phyloP scores from a whole-genome alignment of 2,329 filamentous ascomycete species.

The Hortaea sp. region DNA sequence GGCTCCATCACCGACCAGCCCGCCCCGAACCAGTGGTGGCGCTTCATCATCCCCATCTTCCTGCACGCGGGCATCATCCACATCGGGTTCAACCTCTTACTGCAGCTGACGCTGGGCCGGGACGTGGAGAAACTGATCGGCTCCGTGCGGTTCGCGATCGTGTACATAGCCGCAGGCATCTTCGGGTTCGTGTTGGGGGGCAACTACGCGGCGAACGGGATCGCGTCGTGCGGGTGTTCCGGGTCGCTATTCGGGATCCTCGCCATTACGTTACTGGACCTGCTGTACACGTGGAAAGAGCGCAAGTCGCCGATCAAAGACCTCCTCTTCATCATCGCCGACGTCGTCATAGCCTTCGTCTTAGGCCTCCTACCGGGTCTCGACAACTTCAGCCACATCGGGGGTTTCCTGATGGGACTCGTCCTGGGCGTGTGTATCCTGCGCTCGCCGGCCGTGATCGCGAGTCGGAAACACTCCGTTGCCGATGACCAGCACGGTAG shows the following conservation, averaged over 20 bases:
- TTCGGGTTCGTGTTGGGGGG: conserved; percentile 93
- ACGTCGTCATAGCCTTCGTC: conserved; percentile 82
- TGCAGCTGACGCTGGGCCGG: conserved; percentile 79
- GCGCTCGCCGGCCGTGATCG: conserved; percentile 65
- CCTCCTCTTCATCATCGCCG: conserved; percentile 74
- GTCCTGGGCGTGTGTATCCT: conserved; percentile 77
- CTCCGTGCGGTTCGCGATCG: conserved; percentile 73
- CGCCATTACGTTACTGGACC: conserved; percentile 75
- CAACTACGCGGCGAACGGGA: conserved; percentile 75
- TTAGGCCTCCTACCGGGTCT: conserved; percentile 83
- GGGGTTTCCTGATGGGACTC: conserved; percentile 87
- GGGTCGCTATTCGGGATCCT: conserved; percentile 87
- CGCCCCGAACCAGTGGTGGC: conserved; percentile 87
- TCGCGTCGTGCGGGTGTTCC: conserved; percentile 76
- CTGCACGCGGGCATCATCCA: conserved; percentile 89
- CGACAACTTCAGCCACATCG: conserved; percentile 96
- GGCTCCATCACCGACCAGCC: conserved; percentile 45
- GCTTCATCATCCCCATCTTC: conserved; percentile 93
- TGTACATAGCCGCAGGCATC: conserved; percentile 85
- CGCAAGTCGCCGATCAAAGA: conserved; percentile 69
- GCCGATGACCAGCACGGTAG: neutral
- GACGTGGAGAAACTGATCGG: conserved; percentile 93
- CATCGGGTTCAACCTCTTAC: conserved; percentile 87
- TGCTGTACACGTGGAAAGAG: conserved; percentile 85
- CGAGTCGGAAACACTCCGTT: conserved; percentile 12